Percentiles rank a stretch among this genome's conserved stretches.
Evolutionary conservation across 2,329 filamentous ascomycete species (phyloP).

Genomic region (Arthrocladium fulminans): DNA sequence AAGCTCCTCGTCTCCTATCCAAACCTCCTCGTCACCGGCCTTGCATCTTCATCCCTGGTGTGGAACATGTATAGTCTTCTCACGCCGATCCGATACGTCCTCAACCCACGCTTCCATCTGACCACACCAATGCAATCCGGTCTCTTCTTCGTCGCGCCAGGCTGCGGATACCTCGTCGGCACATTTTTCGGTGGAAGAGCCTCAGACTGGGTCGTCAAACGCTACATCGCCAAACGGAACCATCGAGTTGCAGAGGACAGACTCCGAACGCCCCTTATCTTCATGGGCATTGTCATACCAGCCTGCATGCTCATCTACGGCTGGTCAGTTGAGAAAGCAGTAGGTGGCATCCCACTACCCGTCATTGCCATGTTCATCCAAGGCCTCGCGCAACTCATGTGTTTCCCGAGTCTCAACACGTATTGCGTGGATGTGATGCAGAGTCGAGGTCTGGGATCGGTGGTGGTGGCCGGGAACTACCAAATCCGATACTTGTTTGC

Average conservation of each 20-base stretch:
- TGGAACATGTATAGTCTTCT: conserved; percentile 67
- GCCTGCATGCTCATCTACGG: conserved; percentile 60
- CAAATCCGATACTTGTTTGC: conserved; percentile 68
- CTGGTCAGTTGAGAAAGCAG: conserved; percentile 50
- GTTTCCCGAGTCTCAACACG: conserved; percentile 66
- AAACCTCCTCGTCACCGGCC: conserved; percentile 55
- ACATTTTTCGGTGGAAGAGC: conserved; percentile 64
- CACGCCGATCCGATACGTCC: conserved; percentile 61
- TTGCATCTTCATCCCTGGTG: conserved; percentile 55
- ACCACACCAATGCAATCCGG: conserved; percentile 58
- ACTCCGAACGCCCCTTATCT: conserved; percentile 50
- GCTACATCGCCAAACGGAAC: conserved; percentile 53
- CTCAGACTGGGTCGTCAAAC: conserved; percentile 58
- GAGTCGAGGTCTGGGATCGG: conserved; percentile 48
- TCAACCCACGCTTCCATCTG: conserved; percentile 65
- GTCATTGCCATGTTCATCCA: conserved; percentile 67
- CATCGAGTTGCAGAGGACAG: conserved; percentile 60
- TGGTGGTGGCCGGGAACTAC: conserved; percentile 75
- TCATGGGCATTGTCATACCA: conserved; percentile 51
- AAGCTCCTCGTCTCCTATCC: conserved; percentile 57
- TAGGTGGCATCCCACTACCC: conserved; percentile 49
- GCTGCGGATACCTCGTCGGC: conserved; percentile 59
- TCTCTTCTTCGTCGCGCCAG: conserved; percentile 66
- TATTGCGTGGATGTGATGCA: conserved; percentile 81
- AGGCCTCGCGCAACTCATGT: conserved; percentile 65